Conservation (phyloP, 2,329 filamentous ascomycete species). For the Penicillium sp. region DNA sequence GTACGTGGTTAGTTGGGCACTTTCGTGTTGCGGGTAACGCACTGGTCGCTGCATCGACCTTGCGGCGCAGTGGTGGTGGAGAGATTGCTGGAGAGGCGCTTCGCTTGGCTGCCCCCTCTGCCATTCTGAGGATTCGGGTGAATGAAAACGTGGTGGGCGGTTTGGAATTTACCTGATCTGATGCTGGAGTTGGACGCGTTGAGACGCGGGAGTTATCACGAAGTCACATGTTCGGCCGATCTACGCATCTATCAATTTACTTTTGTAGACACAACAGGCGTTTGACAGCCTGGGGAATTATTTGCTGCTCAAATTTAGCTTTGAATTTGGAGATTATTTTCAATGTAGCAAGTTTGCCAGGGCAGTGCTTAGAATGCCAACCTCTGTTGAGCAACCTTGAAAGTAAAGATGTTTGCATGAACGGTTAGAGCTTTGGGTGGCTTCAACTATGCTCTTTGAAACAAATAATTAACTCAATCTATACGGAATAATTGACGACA, state of each 20-base stretch:
- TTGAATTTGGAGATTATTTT: no score
- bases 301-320: no score
- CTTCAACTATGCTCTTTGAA: no score
- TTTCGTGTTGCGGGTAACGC: constrained; percentile 12
- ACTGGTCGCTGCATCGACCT: constrained; percentile 58
- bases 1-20: background rate
- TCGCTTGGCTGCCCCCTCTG: constrained; percentile 36
- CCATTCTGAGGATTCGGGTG: constrained; percentile 26
- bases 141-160: constrained; percentile 17
- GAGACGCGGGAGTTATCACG: constrained; percentile 33
- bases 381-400: no score
- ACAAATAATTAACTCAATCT: no score
- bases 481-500: no score
- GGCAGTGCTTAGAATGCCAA: no score
- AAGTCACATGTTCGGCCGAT: constrained; percentile 39
- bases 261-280: background rate
- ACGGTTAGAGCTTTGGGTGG: no score
- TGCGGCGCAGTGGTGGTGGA: constrained; percentile 59
- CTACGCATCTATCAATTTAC: background rate
- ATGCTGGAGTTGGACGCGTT: constrained; percentile 24
- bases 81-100: constrained; percentile 52
- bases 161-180: background rate
- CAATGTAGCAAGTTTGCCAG: no score
- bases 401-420: no score
- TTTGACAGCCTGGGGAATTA: no score